These are phyloP conservation scores for Neonectria ditissima DNA, from an alignment of 2,329 filamentous ascomycete genomes.

Conservation along the genomic window DNA sequence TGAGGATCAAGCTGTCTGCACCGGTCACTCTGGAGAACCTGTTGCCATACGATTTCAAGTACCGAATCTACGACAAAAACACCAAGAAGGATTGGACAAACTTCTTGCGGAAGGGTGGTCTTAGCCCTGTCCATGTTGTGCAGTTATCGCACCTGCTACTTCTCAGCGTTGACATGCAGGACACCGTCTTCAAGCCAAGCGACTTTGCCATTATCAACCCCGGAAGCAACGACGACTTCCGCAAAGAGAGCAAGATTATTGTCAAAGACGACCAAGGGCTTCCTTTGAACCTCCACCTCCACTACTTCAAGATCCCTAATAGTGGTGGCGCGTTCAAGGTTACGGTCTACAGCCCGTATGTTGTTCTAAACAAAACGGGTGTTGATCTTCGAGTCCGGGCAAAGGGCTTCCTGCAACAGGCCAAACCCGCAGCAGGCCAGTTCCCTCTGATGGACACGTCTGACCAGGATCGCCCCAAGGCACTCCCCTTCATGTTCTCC, in stretches of 20 bases:
- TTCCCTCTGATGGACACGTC: conserved; percentile 65
- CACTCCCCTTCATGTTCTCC: conserved; percentile 95
- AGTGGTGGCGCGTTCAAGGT: conserved; percentile 97
- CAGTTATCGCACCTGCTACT: conserved; percentile 94
- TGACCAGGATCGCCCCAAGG: conserved; percentile 72
- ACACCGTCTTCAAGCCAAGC: conserved; percentile 92
- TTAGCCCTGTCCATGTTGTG: conserved; percentile 97
- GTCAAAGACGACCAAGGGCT: conserved; percentile 89
- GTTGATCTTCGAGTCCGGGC: conserved; percentile 88
- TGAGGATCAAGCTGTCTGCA: conserved; percentile 91
- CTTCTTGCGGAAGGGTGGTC: conserved; percentile 93
- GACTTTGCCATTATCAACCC: conserved; percentile 98
- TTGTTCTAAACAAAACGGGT: conserved; percentile 95
- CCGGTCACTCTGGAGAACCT: conserved; percentile 95
- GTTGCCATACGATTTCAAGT: conserved; percentile 98
- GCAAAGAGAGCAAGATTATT: conserved; percentile 80
- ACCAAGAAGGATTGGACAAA: conserved; percentile 99
- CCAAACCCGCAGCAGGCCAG: conserved; percentile 86
- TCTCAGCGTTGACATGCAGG: conserved; percentile 95
- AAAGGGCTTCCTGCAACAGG: conserved; percentile 87
- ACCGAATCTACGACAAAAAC: conserved; percentile 98
- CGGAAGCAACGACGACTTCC: conserved; percentile 87
- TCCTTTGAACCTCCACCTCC: conserved; percentile 82
- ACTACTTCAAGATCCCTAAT: conserved; percentile 91
- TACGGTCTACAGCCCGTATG: conserved; percentile 93